A percentile compares a stretch with the other conserved stretches of the same genome.
These are phyloP conservation scores for Globisporangium emineosum DNA, from an alignment of 352 stramenopile species.

Conservation along the genomic window DNA sequence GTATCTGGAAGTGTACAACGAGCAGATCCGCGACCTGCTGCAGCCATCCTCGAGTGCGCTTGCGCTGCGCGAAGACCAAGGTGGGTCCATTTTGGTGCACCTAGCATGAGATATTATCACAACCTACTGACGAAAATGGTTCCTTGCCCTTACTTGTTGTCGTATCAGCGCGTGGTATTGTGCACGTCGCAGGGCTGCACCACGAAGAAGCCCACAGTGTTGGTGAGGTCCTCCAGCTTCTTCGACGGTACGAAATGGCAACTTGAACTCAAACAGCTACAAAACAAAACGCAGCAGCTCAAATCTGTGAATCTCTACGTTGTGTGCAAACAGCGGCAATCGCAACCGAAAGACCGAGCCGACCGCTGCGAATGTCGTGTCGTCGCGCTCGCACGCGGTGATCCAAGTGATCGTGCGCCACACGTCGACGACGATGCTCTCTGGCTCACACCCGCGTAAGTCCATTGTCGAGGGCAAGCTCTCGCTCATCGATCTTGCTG, in stretches of 20 bases:
- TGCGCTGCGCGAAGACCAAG: constrained; percentile 47
- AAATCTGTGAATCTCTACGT: background rate
- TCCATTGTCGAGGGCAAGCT: constrained; percentile 73
- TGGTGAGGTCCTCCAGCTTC: constrained; percentile 42
- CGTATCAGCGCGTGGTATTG: constrained; percentile 35
- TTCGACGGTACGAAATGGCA: constrained; percentile 31
- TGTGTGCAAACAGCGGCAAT: constrained; percentile 34
- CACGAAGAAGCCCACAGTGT: constrained; percentile 47
- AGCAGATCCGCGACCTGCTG: constrained; percentile 89
- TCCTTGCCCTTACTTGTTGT: no score
- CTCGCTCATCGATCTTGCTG: constrained; percentile 82
- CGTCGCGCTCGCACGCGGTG: constrained; percentile 80
- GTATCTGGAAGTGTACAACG: constrained; percentile 93
- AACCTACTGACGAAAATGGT: no score
- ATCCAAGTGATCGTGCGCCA: constrained; percentile 72
- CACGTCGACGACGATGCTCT: constrained; percentile 48
- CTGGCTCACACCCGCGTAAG: constrained; percentile 40
- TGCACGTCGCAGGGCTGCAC: constrained; percentile 52
- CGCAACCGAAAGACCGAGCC: constrained; percentile 56
- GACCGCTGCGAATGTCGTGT: constrained; percentile 80
- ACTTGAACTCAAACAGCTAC: background rate
- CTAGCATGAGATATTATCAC: no score
- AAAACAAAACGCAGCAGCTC: background rate
- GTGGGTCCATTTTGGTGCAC: constrained; percentile 15
- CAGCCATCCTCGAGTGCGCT: constrained; percentile 36